These are phyloP conservation scores for Hyparrhenia diplandra DNA, from an alignment of 176 grass and related monocot genomes.

Conservation along the genomic window DNA sequence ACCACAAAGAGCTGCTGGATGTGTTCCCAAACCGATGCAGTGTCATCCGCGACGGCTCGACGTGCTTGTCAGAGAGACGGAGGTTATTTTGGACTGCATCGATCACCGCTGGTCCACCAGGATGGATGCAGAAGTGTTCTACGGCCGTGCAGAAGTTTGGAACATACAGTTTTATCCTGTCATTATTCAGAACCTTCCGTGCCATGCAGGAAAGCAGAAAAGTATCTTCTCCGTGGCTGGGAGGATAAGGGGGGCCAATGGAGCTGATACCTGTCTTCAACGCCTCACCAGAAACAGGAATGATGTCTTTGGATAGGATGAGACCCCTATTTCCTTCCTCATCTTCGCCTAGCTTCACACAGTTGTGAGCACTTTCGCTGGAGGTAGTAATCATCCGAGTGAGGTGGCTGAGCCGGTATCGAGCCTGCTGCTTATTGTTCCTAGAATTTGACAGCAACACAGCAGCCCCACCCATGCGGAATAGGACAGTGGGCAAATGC, in stretches of 20 bases:
- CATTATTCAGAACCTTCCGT: neutral
- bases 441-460: neutral
- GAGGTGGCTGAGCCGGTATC: neutral
- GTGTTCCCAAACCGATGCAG: slow-evolving; percentile 6
- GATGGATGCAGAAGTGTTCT: slow-evolving; percentile 9
- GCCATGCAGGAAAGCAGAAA: neutral
- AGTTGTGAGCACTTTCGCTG: neutral
- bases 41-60: neutral
- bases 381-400: neutral
- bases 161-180: neutral
- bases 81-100: neutral
- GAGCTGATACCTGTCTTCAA: neutral
- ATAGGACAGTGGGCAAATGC: neutral
- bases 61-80: neutral
- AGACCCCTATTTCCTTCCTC: neutral
- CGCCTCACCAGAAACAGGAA: neutral
- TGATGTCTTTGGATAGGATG: neutral
- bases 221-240: neutral
- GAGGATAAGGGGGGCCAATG: neutral
- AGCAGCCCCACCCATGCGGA: neutral
- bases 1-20: slow-evolving; percentile 14
- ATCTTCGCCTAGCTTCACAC: neutral
- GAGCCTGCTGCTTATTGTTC: neutral
- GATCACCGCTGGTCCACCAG: neutral
- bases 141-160: neutral